phyloP scores from a whole-genome alignment of 2,329 filamentous ascomycete genomes.

The Calonectria naviculata region DNA sequence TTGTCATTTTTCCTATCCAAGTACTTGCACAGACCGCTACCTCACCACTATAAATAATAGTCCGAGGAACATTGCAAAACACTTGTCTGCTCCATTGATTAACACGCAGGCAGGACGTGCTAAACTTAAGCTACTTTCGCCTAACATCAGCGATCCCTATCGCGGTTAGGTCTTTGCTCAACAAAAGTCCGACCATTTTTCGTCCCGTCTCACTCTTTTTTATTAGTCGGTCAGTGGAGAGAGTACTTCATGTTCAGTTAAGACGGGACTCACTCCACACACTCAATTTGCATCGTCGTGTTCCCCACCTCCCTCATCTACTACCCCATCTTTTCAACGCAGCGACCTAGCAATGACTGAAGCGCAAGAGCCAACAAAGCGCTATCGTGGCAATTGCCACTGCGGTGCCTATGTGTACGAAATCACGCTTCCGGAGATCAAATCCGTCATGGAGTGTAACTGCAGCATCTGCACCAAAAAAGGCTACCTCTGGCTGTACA shows the following conservation, averaged over 20 bases:
- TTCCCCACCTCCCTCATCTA: not conserved
- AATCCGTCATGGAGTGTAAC: conserved; percentile 67
- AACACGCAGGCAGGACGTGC: not conserved
- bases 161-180: not conserved
- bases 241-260: not conserved
- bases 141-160: not conserved
- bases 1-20: not conserved
- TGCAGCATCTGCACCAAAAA: conserved; percentile 73
- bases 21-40: not conserved
- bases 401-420: conserved; percentile 66
- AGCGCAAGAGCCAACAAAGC: conserved; percentile 38
- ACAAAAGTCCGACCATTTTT: not conserved
- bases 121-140: not conserved
- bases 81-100: not conserved
- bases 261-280: not conserved
- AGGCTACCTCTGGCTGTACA: conserved; percentile 53
- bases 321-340: not conserved
- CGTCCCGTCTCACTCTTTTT: not conserved
- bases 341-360: conserved; percentile 19
- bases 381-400: conserved; percentile 69
- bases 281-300: not conserved
- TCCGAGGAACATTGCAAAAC: not conserved
- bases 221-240: not conserved
- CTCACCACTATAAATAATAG: not conserved
- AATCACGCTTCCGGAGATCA: conserved; percentile 66